Evolutionary conservation across 2,329 filamentous ascomycete species (phyloP), one percentile per base, ranked within the genome.

Genomic region (Cytospora chrysosperma): DNA sequence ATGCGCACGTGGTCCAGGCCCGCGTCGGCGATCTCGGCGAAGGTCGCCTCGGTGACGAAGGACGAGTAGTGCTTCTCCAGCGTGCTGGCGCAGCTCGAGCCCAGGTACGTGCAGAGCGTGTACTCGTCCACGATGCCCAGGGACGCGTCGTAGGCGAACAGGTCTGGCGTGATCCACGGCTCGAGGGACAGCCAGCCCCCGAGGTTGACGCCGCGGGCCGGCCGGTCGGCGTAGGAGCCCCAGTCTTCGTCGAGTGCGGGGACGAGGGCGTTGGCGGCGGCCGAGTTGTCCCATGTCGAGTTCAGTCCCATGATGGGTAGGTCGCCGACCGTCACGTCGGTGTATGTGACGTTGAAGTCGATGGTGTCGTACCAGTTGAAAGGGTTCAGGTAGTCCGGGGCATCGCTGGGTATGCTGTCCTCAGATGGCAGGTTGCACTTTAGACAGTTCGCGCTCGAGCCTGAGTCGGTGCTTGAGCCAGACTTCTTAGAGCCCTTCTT

Each of bases 1-100:
- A 99, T 97, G 61, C 95, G 90, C n/a, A 99, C 91, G 73, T 99
- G 95, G 73, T 99, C 95, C 53, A 99, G 85, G 0, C 95, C 95
- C 1, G 95, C 95, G 47, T 86, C 88, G 56, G 87, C 87, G 65
- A 99, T 97, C 49, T 94, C 90, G 62, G 82, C 82, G 74, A 98
- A 97, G 2, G 91, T 93, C 63, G 89, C 80, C 73, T 96, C 92
- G 0, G 86, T 93, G 51, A 98, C 87, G 72, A 97, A 99, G 0
- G 86, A 86, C 1, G 93, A 88, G 76, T 99, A 99, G 75, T 99
- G 95, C 65, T 91, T 83, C 74, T 99, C 95, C n/a, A 98, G 77
- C 0, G 84, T 89, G 3, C 81, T 76, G 34, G 85, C 84, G 3
- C 88, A 85, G 5, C 85, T 85, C 1, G 81, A 79, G 0, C 92